These are phyloP conservation scores for Solanum hybrid DNA, from an alignment of 305 asterid species.

Conservation along the genomic window DNA sequence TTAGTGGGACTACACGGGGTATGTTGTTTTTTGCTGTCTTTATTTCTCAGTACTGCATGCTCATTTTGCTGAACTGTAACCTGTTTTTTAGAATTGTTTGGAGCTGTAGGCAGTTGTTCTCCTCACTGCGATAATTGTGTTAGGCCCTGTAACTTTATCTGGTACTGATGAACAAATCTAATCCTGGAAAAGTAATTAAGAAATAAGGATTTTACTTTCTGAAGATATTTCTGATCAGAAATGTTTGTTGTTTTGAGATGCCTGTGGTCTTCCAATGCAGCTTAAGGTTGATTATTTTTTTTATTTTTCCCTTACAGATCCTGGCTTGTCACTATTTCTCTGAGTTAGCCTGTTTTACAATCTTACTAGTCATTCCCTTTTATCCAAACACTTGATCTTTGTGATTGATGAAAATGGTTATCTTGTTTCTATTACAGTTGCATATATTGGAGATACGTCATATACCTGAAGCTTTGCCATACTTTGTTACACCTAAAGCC, in stretches of 20 bases:
- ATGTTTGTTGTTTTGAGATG: not conserved
- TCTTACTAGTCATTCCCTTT: not conserved
- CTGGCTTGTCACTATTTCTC: not conserved
- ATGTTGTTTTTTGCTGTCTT: not conserved
- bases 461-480: conserved; percentile 93
- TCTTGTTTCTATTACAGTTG: conserved; percentile 34
- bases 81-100: not conserved
- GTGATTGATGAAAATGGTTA: not conserved
- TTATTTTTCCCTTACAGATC: not conserved
- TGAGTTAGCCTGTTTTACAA: not conserved
- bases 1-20: not conserved
- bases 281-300: not conserved
- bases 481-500: conserved; percentile 89
- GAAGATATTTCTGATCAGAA: not conserved
- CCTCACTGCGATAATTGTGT: not conserved
- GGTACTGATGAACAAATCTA: not conserved
- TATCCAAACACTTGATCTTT: not conserved
- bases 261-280: not conserved
- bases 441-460: conserved; percentile 77
- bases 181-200: not conserved
- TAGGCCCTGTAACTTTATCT: not conserved
- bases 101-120: not conserved
- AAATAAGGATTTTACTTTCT: not conserved
- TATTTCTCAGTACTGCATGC: not conserved
- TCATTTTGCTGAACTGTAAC: not conserved